Evolutionary conservation across 2,329 filamentous ascomycete species (phyloP).

Genomic region (Magnaporthales sp.): DNA sequence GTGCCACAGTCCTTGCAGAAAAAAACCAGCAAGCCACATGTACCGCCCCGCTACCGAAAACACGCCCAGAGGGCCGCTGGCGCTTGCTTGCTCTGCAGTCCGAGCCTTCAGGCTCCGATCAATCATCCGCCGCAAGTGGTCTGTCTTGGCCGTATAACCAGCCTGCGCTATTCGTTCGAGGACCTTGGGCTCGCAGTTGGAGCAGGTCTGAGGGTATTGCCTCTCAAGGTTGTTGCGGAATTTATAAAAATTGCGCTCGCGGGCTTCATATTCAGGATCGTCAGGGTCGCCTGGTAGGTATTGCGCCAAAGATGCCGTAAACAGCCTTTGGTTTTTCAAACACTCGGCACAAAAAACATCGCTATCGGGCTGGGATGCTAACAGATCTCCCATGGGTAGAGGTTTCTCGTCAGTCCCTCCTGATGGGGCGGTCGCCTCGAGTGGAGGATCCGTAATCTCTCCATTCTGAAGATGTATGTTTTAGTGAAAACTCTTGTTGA

Average conservation of each 20-base stretch:
- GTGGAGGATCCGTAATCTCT: constrained; percentile 80
- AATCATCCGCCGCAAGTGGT: constrained; percentile 67
- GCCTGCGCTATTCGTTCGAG: constrained; percentile 60
- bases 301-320: constrained; percentile 66
- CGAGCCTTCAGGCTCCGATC: constrained; percentile 48
- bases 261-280: constrained; percentile 60
- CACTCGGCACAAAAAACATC: constrained; percentile 65
- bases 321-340: constrained; percentile 79
- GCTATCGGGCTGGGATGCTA: constrained; percentile 8
- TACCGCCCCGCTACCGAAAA: constrained; percentile 32
- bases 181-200: constrained; percentile 67
- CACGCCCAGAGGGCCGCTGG: constrained; percentile 21
- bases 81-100: constrained; percentile 18
- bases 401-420: neutral
- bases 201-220: constrained; percentile 84
- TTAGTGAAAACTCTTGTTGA: neutral
- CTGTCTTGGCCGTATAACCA: constrained; percentile 76
- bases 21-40: constrained; percentile 39
- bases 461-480: constrained; percentile 53
- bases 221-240: constrained; percentile 68
- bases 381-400: neutral
- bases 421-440: constrained; percentile 38
- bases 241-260: constrained; percentile 58
- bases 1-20: constrained; percentile 44
- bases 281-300: constrained; percentile 61